Evolutionary conservation across 2,329 filamentous ascomycete species (phyloP), one percentile per base, ranked within the genome.

Genomic region (Coniochaeta hoffmannii): DNA sequence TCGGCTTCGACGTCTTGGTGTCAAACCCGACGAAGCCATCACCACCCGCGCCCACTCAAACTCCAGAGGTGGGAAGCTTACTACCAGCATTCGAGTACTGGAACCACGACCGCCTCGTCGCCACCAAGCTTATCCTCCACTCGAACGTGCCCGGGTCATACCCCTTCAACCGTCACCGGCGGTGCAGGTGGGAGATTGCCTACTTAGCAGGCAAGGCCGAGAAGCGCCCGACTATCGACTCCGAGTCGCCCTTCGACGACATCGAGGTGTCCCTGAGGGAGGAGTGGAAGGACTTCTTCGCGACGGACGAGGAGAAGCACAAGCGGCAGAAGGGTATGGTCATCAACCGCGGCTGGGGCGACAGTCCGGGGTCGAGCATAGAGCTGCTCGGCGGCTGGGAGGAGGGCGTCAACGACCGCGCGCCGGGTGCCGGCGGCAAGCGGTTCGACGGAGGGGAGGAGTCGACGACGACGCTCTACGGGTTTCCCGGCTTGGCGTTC

Each of bases 81-180:
- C 85, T 88, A 0, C 87, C 86, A 12, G 73, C 76, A 5, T 76
- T 68, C 57, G 54, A 55, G 7, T 24, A 32, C 38, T 53, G 66
- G 54, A 55, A 62, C 32, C 38, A 60, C 2, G 84, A 90, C 56
- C 85, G 87, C 38, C 78, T 96, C 11, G 90, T 94, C 0, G 92
- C 89, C 6, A 94, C 89, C 0, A 97, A 97, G 68, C 69, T 99
- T n/a, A 83, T 97, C 17, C 78, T 99, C 1, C 94, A 99, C 69
- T 90, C 89, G 44, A 99, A 99, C 64, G 85, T 97, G 2, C 94
- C 94, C 1, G 94, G 94, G 0, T 96, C 91, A 1, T 97, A 97
- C 68, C 89, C 93, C 11, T 99, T 99, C 74, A 97, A 99, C 71
- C 84, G 94, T 4, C 91, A 97, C 69, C 86, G 93, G 17, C 84